Evolutionary conservation across 352 stramenopile genomes (phyloP), one percentile per base, ranked within the genome.

Genomic region (Pythium phragmitis): DNA sequence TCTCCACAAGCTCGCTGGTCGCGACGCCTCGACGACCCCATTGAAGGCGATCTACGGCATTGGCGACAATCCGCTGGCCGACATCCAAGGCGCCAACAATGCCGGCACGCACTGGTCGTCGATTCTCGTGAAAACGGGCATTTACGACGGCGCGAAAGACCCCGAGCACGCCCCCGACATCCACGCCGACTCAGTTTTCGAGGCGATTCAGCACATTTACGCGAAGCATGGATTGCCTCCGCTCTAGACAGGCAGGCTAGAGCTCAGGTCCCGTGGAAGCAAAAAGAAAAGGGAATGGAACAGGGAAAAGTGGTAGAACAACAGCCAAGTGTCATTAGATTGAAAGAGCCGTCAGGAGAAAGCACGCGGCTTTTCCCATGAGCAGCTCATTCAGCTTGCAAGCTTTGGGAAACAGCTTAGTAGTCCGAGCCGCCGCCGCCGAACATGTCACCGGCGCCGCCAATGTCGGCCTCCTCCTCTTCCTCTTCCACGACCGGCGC

Each of bases 391-490:
- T 19, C 37, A 12, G 53, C n/a, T 39, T 17, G 19, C 14, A 39
- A 13, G 11, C 7, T 7, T 13, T 14, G 19, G 63, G 28, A 39
- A 48, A 49, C 51, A 57, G 53, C 72, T 78, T 90, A 92, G 77
- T 93, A 90, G 74, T 91, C 82, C 65, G 65, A 72, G 56, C 74
- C 74, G 49, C 70, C 77, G 26, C 69, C 82, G 61, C 84, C 84
- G 67, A 93, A 93, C 84, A 93, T 93, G 82, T 97, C 89, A 70
- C 81, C 91, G 69, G 85, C 87, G 58, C 85, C 87, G 62, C 94
- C 87, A 68, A 95, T 89, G 65, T 88, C 77, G 59, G 88, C 48
- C 65, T 94, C 85, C 72, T 88, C 80, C 67, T 94, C 85, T 68
- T 89, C 57, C 37, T 65, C 82, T 48, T 80, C 77, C 30, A 77